These are phyloP conservation scores for Clavaria fumosa DNA, from an alignment of 768 basidiomycete species.

Conservation along the genomic window DNA sequence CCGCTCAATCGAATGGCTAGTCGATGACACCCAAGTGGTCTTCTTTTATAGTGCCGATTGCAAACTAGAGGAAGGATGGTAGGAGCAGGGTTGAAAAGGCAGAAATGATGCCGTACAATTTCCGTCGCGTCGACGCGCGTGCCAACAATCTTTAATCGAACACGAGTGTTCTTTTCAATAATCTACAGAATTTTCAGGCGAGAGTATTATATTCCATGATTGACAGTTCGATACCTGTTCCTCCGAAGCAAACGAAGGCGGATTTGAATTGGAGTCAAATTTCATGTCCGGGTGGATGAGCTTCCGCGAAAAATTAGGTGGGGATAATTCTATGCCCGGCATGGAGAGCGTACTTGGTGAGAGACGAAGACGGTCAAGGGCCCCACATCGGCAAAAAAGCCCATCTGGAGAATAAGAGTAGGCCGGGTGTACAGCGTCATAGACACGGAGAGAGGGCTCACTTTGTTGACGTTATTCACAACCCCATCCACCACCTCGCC, in stretches of 20 bases:
- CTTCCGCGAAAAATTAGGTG: constrained; percentile 22
- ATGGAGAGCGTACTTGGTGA: constrained; percentile 52
- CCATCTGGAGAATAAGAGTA: constrained; percentile 64
- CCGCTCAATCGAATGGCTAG: too few relatives aligned
- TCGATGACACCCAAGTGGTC: too few relatives aligned
- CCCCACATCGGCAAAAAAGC: constrained; percentile 94
- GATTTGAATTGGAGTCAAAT: too few relatives aligned
- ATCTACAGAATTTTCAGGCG: constrained; percentile 35
- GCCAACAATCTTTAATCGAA: constrained; percentile 95
- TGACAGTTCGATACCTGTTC: constrained; percentile 71
- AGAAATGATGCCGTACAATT: too few relatives aligned
- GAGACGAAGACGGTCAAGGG: constrained; percentile 92
- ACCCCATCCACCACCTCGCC: constrained; percentile 96
- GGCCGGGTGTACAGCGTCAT: not conserved
- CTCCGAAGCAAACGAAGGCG: constrained; percentile 90
- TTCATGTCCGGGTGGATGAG: constrained; percentile 88
- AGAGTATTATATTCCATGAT: constrained; percentile 1
- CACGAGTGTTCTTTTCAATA: constrained; percentile 84
- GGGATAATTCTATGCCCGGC: not conserved
- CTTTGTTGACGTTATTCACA: constrained; percentile 92
- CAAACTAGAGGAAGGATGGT: too few relatives aligned
- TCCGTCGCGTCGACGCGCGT: constrained; percentile 96
- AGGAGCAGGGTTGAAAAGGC: too few relatives aligned
- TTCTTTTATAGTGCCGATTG: too few relatives aligned
- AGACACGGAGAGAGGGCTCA: constrained; percentile 20